phyloP scores from a whole-genome alignment of 1,284 basidiomycete genomes.

The Sanghuangporus baumii region DNA sequence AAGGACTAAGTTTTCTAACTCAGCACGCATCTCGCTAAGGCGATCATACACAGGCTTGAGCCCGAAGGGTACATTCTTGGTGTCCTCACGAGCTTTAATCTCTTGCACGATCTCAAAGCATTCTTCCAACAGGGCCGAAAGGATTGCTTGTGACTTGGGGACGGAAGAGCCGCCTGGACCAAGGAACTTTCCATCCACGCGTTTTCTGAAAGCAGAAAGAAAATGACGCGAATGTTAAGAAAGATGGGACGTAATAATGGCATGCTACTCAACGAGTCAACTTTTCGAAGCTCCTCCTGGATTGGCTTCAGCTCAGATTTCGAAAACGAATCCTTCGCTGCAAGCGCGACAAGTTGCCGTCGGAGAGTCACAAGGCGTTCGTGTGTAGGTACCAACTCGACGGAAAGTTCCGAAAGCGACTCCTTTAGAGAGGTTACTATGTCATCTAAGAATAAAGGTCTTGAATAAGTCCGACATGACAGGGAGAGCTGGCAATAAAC shows the following conservation, averaged over 20 bases:
- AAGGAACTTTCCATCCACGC: constrained; percentile 94
- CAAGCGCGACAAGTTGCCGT: constrained; percentile 84
- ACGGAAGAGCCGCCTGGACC: constrained; percentile 85
- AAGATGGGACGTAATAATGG: constrained; percentile 26
- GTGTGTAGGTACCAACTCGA: constrained; percentile 86
- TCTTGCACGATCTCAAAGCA: constrained; percentile 97
- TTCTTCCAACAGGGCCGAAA: constrained; percentile 88
- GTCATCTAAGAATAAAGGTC: constrained; percentile 47
- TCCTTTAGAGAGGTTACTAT: constrained; percentile 74
- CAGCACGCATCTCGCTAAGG: constrained; percentile 78
- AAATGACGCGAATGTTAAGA: constrained; percentile 2
- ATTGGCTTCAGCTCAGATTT: constrained; percentile 88
- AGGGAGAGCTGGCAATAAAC: constrained; percentile 28
- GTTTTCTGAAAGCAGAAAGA: constrained; percentile 50
- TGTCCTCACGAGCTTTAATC: constrained; percentile 91
- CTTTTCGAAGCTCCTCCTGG: constrained; percentile 90
- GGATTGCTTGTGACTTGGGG: constrained; percentile 86
- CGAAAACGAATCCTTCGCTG: constrained; percentile 79
- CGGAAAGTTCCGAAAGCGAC: constrained; percentile 80
- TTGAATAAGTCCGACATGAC: constrained; percentile 13
- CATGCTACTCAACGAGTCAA: constrained; percentile 79
- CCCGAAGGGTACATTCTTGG: constrained; percentile 82
- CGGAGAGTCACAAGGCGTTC: constrained; percentile 86
- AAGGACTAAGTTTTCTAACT: constrained; percentile 85
- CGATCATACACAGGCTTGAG: constrained; percentile 96